Conservation (phyloP, 202 grass and related monocot species). For the Schoenoplectus triqueter region DNA sequence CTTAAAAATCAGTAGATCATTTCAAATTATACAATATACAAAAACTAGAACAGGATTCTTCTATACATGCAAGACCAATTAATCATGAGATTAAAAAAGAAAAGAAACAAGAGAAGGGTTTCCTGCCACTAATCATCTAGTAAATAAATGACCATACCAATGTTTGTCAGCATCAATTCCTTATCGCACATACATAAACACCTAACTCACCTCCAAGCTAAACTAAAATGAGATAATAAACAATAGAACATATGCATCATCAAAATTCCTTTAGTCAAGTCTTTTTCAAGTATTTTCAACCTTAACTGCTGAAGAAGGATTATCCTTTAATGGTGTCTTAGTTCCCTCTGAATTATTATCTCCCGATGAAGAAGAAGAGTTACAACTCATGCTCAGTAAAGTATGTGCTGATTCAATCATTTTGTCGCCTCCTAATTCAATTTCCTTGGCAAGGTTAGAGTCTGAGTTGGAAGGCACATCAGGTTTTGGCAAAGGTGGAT, state of each 20-base stretch:
- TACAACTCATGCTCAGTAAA: slow-evolving; percentile 59
- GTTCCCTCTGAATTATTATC: slow-evolving; percentile 32
- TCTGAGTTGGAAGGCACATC: neutral
- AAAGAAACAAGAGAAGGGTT: slow-evolving; percentile 27
- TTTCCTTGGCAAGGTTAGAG: slow-evolving; percentile 35
- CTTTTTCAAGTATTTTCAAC: slow-evolving; percentile 23
- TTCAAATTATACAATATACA: slow-evolving; percentile 43
- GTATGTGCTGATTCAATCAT: slow-evolving; percentile 63
- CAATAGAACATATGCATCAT: slow-evolving; percentile 18
- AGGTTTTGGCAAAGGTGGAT: neutral
- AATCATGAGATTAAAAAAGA: slow-evolving; percentile 28
- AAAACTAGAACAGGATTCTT: slow-evolving; percentile 23
- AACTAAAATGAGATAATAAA: slow-evolving; percentile 37
- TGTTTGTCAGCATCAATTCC: slow-evolving; percentile 36
- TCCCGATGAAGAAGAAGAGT: slow-evolving; percentile 38
- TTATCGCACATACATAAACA: slow-evolving; percentile 32
- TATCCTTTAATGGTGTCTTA: slow-evolving; percentile 27
- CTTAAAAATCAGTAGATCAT: slow-evolving; percentile 34
- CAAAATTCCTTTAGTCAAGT: slow-evolving; percentile 35
- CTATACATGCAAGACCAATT: slow-evolving; percentile 31
- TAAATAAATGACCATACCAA: slow-evolving; percentile 38
- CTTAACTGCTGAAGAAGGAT: slow-evolving; percentile 23
- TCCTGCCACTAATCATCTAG: slow-evolving; percentile 38
- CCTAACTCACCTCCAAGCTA: slow-evolving; percentile 28
- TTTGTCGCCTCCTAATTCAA: slow-evolving; percentile 64